phyloP scores from a whole-genome alignment of 495 filamentous ascomycete genomes.

The Penicillium cataractarum region DNA sequence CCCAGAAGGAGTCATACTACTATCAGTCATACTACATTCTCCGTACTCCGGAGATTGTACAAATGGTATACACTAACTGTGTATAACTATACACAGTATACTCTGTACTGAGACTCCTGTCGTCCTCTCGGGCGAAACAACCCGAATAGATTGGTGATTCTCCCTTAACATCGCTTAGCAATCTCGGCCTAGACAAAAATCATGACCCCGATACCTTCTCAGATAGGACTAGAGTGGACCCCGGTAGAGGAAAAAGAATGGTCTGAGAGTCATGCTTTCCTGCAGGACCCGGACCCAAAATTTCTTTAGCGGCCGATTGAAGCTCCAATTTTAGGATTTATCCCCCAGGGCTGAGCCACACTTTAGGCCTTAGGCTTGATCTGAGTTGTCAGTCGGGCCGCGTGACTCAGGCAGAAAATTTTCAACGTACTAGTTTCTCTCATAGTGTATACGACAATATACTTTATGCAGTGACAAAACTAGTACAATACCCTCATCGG shows the following conservation, averaged over 20 bases:
- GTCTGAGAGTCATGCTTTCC: not conserved
- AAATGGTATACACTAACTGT: not conserved
- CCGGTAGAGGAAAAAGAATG: not conserved
- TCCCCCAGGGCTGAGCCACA: conserved; percentile 33
- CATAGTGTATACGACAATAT: not conserved
- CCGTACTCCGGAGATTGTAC: not conserved
- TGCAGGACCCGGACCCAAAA: not conserved
- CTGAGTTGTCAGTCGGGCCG: conserved; percentile 9
- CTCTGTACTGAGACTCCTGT: not conserved
- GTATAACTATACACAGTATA: not conserved
- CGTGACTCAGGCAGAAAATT: conserved; percentile 15
- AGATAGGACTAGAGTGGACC: not conserved
- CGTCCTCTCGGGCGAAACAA: conserved; percentile 1
- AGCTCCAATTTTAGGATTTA: conserved; percentile 24
- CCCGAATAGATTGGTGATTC: not conserved
- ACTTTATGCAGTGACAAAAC: not conserved
- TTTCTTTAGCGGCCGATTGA: conserved; percentile 10
- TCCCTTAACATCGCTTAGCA: not conserved
- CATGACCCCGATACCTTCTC: conserved; percentile 4
- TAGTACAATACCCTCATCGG: not conserved
- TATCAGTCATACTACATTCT: not conserved
- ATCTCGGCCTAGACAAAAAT: not conserved
- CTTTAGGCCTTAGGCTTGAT: too few species aligned
- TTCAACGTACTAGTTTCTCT: not conserved
- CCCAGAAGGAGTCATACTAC: conserved; percentile 3